Evolutionary conservation across 495 filamentous ascomycete genomes (phyloP).

Genomic region (Massariosphaeria phaeospora): DNA sequence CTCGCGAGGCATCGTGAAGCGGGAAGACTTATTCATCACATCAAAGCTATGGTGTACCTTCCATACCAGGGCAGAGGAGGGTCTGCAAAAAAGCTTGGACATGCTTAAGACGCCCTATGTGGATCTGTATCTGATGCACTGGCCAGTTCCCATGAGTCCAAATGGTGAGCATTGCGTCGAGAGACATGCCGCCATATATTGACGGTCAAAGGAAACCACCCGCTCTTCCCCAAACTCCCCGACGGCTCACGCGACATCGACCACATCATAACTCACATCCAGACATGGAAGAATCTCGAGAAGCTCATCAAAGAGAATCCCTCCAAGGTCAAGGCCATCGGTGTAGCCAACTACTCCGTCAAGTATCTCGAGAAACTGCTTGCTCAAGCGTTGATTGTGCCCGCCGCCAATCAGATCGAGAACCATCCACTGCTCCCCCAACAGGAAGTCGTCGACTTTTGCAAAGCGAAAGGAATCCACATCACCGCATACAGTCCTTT

Average conservation of each 20-base stretch:
- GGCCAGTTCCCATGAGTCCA: slow-evolving; percentile 80
- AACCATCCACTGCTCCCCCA: slow-evolving; percentile 81
- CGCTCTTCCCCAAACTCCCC: slow-evolving; percentile 65
- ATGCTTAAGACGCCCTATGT: slow-evolving; percentile 72
- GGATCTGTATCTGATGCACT: slow-evolving; percentile 77
- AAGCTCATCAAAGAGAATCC: slow-evolving; percentile 53
- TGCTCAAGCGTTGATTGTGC: slow-evolving; percentile 57
- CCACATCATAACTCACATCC: slow-evolving; percentile 58
- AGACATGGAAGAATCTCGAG: slow-evolving; percentile 80
- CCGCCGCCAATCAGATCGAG: slow-evolving; percentile 90
- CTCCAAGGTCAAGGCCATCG: slow-evolving; percentile 71
- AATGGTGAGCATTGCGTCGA: slow-evolving; percentile 45
- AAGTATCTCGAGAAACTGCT: slow-evolving; percentile 69
- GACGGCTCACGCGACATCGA: slow-evolving; percentile 68
- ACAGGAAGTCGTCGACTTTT: slow-evolving; percentile 77
- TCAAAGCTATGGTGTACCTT: slow-evolving; percentile 82
- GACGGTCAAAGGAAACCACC: slow-evolving; percentile 57
- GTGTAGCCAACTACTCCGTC: slow-evolving; percentile 77
- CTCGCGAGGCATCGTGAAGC: slow-evolving; percentile 57
- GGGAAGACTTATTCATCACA: slow-evolving; percentile 77
- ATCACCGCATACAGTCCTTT: slow-evolving; percentile 72
- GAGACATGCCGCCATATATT: not conserved
- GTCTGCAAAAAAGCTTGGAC: slow-evolving; percentile 65
- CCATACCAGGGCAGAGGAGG: slow-evolving; percentile 60
- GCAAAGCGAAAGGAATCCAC: slow-evolving; percentile 66